These are phyloP conservation scores for Syzygium aqueum DNA, from an alignment of 345 rosid species.

Conservation along the genomic window DNA sequence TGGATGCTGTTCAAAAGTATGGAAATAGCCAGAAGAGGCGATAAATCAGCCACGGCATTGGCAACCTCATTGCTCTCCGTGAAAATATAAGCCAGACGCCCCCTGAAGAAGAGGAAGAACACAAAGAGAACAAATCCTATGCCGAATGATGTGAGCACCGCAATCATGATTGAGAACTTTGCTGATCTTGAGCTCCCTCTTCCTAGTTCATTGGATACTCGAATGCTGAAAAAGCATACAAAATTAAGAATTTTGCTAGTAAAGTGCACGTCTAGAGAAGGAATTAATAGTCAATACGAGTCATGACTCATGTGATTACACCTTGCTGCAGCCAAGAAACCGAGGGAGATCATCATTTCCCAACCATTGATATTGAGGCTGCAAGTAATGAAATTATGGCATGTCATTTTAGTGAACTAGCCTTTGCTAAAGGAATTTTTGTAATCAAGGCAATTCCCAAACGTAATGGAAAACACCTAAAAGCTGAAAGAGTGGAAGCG, in stretches of 20 bases:
- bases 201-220: constrained; percentile 87
- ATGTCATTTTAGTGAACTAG: neutral
- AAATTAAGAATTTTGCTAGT: neutral
- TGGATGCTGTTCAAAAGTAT: constrained; percentile 76
- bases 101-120: constrained; percentile 40
- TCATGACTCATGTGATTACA: neutral
- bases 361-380: constrained; percentile 64
- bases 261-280: neutral
- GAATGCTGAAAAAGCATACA: constrained; percentile 30
- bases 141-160: constrained; percentile 36
- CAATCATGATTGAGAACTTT: constrained; percentile 34
- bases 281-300: neutral
- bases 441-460: neutral
- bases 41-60: constrained; percentile 50
- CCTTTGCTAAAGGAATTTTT: neutral
- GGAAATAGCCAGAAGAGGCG: constrained; percentile 60
- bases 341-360: constrained; percentile 86
- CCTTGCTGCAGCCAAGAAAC: constrained; percentile 78
- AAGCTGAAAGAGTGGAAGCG: neutral
- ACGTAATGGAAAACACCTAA: neutral
- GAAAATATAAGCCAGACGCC: constrained; percentile 53
- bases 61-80: constrained; percentile 46
- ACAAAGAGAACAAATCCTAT: constrained; percentile 41
- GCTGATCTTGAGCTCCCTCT: constrained; percentile 36
- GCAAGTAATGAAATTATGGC: neutral